A percentile compares a stretch with the other conserved stretches of the same genome.
Evolutionary conservation across 768 basidiomycete genomes (phyloP).

Genomic region (Phaeotremella fagi): DNA sequence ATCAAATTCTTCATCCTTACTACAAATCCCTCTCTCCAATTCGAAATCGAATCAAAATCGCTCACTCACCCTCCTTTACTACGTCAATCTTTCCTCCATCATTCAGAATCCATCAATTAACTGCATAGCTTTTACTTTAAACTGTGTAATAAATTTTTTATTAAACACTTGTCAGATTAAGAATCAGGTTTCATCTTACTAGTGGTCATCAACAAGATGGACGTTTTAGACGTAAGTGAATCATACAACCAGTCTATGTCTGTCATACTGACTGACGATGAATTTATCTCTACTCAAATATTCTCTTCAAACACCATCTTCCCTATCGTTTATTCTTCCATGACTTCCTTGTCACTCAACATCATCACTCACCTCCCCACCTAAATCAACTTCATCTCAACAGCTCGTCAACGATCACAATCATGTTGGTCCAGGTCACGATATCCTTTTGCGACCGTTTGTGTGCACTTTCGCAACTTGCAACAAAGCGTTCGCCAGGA

Average conservation of each 20-base stretch:
- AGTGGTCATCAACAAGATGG: no score
- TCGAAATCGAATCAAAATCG: neutral
- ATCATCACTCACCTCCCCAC: neutral
- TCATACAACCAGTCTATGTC: no score
- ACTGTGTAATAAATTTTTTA: no score
- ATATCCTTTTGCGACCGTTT: slow-evolving; percentile 31
- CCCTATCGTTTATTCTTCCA: neutral
- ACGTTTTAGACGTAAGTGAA: no score
- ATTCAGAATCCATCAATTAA: neutral
- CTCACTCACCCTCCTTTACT: neutral
- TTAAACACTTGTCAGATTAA: no score
- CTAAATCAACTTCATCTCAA: neutral
- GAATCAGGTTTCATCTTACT: no score
- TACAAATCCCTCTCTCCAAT: neutral
- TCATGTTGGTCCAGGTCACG: slow-evolving; percentile 29
- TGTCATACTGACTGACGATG: no score
- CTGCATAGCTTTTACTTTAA: no score
- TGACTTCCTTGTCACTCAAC: neutral
- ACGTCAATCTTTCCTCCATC: neutral
- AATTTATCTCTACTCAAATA: no score
- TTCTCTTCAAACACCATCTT: neutral
- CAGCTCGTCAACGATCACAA: slow-evolving; percentile 42
- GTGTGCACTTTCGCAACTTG: slow-evolving; percentile 38
- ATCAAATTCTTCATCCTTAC: no score
- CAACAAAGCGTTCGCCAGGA: slow-evolving; percentile 49